These are phyloP conservation scores for Kregervanrija fluxuum DNA, from an alignment of 805 yeast genomes.

Conservation along the genomic window DNA sequence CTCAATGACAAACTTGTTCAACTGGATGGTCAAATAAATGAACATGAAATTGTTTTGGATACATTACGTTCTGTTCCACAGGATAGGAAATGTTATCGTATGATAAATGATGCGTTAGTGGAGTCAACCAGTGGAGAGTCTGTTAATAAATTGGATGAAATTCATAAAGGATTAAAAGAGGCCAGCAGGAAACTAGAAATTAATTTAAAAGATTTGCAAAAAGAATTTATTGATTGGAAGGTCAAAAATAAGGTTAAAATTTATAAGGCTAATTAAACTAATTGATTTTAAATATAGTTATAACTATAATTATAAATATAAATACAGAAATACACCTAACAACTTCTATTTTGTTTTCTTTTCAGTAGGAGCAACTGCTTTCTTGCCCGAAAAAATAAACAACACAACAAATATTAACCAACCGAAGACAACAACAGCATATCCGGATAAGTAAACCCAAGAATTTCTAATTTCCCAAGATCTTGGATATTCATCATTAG, in stretches of 20 bases:
- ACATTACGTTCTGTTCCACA: constrained; percentile 45
- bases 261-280: constrained; percentile 24
- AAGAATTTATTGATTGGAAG: constrained; percentile 43
- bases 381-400: constrained; percentile 38
- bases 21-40: constrained; percentile 40
- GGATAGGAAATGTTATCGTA: constrained; percentile 76
- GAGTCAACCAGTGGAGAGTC: constrained; percentile 80
- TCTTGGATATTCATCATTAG: constrained; percentile 90
- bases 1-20: constrained; percentile 40
- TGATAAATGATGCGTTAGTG: constrained; percentile 90
- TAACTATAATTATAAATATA: background rate
- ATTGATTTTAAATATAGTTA: background rate
- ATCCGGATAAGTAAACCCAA: constrained; percentile 80
- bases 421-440: constrained; percentile 57
- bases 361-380: constrained; percentile 7
- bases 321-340: background rate
- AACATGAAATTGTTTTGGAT: constrained; percentile 46
- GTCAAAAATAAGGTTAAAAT: constrained; percentile 42
- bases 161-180: constrained; percentile 39
- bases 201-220: constrained; percentile 34
- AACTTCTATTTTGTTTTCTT: constrained; percentile 18
- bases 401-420: constrained; percentile 75
- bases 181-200: constrained; percentile 32
- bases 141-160: constrained; percentile 50
- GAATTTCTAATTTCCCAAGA: constrained; percentile 91